phyloP scores from a whole-genome alignment of 2,329 filamentous ascomycete genomes.

The Sporothrix euskadiensis region DNA sequence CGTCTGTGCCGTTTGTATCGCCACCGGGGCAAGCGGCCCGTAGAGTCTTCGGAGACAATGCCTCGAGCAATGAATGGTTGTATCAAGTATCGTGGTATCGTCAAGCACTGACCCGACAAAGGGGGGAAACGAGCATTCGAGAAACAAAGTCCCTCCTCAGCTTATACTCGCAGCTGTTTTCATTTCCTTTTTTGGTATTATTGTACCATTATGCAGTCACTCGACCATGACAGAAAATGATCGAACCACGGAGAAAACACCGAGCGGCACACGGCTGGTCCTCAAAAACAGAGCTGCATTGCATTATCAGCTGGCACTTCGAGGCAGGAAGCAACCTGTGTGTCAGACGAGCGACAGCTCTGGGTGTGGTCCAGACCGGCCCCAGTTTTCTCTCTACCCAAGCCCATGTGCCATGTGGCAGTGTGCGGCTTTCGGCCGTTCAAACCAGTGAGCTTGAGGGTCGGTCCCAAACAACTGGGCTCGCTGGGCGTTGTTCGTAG shows the following conservation, averaged over 20 bases:
- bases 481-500: background rate
- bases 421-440: too few species aligned
- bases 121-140: too few species aligned
- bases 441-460: background rate
- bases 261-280: background rate
- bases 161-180: background rate
- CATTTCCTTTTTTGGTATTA: background rate
- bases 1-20: background rate
- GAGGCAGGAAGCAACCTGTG: background rate
- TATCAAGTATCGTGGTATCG: background rate
- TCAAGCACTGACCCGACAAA: background rate
- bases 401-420: background rate
- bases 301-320: background rate
- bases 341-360: background rate
- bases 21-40: background rate
- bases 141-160: background rate
- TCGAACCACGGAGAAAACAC: background rate
- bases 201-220: background rate
- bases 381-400: background rate
- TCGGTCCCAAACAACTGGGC: slow-evolving; percentile 3
- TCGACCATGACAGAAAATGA: background rate
- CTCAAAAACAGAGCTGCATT: background rate
- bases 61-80: background rate
- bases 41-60: background rate
- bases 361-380: background rate